Percentiles rank a stretch among this genome's conserved stretches.
phyloP scores from a whole-genome alignment of 805 yeast genomes.

The Maudiozyma serrabonitensis region DNA sequence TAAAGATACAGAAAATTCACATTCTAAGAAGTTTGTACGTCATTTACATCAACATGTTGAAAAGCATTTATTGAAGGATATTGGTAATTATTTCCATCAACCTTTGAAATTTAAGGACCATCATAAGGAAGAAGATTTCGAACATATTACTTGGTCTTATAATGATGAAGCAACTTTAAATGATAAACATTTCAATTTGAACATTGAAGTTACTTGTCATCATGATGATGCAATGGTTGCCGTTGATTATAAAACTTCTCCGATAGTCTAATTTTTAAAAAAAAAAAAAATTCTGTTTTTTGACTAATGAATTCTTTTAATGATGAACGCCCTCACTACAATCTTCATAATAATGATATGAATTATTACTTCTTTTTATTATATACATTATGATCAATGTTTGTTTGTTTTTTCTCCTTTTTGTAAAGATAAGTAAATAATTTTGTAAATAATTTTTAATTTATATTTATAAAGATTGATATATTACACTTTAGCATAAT shows the following conservation, averaged over 20 bases:
- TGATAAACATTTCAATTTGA: constrained; percentile 54
- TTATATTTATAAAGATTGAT: too few species aligned
- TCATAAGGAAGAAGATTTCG: constrained; percentile 38
- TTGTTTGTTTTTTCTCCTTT: too few species aligned
- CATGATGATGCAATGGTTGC: constrained; percentile 58
- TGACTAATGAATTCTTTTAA: neutral
- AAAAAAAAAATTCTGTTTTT: too few species aligned
- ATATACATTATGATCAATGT: too few species aligned
- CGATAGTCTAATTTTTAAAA: constrained; percentile 14
- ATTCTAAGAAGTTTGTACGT: constrained; percentile 62
- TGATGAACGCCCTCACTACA: neutral
- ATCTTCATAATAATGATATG: too few species aligned
- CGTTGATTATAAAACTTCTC: constrained; percentile 54
- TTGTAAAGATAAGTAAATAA: too few species aligned
- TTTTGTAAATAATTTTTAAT: too few species aligned
- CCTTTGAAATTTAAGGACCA: constrained; percentile 43
- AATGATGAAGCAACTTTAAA: constrained; percentile 50
- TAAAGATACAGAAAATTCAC: constrained; percentile 62
- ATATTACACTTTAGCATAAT: too few species aligned
- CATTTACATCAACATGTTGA: constrained; percentile 69
- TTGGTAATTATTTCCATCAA: constrained; percentile 49
- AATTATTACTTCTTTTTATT: too few species aligned
- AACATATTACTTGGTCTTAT: constrained; percentile 54
- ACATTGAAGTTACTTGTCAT: constrained; percentile 55
- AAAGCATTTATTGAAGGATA: constrained; percentile 61